Conservation (phyloP, 116 monocot genomes). For the Iris pallida region DNA sequence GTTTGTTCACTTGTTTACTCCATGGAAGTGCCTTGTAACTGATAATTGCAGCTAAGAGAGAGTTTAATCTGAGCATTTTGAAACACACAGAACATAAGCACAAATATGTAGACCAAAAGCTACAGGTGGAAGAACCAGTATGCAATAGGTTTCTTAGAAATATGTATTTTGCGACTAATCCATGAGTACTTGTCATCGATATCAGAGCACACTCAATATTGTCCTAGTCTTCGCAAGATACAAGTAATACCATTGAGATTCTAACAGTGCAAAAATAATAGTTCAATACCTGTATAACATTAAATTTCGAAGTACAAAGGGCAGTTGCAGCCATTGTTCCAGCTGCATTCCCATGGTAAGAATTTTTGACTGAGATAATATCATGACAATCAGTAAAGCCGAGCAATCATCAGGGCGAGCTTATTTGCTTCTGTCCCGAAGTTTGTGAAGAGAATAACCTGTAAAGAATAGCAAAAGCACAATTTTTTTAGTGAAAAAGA, state of each 20-base stretch:
- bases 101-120: no score
- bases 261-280: no score
- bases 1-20: conserved; percentile 66
- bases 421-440: conserved; percentile 98
- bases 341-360: conserved; percentile 88
- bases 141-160: no score
- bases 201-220: no score
- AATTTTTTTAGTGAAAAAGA: no score
- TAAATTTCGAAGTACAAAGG: conserved; percentile 80
- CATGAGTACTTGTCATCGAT: no score
- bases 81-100: no score
- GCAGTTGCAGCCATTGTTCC: conserved; percentile 85
- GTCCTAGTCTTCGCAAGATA: no score
- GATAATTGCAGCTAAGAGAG: conserved; percentile 60
- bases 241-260: no score
- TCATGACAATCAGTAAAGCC: conserved; percentile 81
- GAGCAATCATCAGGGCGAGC: conserved; percentile 86
- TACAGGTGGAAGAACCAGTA: no score
- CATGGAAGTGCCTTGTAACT: conserved; percentile 76
- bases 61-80: no score
- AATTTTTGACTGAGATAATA: conserved; percentile 75
- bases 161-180: no score
- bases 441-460: conserved; percentile 95
- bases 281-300: conserved; percentile 65
- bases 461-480: conserved; percentile 7